phyloP scores from a whole-genome alignment of 2,329 filamentous ascomycete genomes.

The Domatiomyces globalis region DNA sequence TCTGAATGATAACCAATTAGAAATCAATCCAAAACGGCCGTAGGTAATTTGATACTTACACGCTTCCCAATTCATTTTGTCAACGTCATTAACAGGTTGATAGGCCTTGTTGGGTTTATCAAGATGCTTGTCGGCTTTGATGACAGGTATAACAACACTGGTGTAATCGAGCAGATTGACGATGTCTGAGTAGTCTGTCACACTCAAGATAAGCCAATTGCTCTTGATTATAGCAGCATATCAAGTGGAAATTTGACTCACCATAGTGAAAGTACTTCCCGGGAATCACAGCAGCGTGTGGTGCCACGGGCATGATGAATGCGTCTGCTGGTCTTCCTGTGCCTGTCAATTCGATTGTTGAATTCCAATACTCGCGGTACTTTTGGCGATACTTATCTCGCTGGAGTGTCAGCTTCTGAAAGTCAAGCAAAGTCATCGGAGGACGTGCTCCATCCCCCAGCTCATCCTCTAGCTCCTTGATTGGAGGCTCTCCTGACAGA shows the following conservation, averaged over 20 bases:
- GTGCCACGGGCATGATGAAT: slow-evolving; percentile 48
- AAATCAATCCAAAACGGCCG: background rate
- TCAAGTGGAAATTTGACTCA: no score
- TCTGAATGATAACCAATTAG: slow-evolving; percentile 4
- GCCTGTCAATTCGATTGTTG: slow-evolving; percentile 34
- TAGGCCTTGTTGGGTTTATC: slow-evolving; percentile 26
- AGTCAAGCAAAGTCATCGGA: background rate
- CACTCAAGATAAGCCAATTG: slow-evolving; percentile 41
- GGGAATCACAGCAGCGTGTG: slow-evolving; percentile 41
- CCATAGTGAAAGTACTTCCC: slow-evolving; percentile 25
- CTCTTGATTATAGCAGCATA: slow-evolving; percentile 38
- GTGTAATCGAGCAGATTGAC: slow-evolving; percentile 60
- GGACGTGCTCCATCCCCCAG: slow-evolving; percentile 1
- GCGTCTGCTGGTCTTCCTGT: slow-evolving; percentile 44
- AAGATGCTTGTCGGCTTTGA: slow-evolving; percentile 27
- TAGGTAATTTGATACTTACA: slow-evolving; percentile 20
- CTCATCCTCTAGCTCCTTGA: background rate
- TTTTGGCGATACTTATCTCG: slow-evolving; percentile 2
- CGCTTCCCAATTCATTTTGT: slow-evolving; percentile 31
- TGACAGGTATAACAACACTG: slow-evolving; percentile 45
- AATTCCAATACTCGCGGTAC: slow-evolving; percentile 28
- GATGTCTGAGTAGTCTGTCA: slow-evolving; percentile 41
- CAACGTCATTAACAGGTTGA: slow-evolving; percentile 29
- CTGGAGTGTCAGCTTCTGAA: no score
- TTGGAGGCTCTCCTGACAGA: background rate